Evolutionary conservation across 179 eudicot species (phyloP).

Genomic region (Heliamphora pulchella): DNA sequence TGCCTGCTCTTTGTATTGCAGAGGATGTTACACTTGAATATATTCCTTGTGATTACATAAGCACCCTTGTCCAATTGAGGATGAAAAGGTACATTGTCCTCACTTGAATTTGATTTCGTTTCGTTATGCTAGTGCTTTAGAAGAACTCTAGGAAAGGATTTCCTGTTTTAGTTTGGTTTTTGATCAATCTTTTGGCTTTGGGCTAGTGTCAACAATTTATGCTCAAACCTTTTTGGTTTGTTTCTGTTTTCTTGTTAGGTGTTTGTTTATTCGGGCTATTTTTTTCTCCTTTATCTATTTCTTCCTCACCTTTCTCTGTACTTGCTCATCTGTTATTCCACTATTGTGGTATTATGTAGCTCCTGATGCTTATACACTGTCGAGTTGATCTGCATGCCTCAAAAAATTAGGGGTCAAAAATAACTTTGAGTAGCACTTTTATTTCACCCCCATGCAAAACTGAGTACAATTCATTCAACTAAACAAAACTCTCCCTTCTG

Average conservation of each 20-base stretch:
- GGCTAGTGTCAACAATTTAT: slow-evolving; percentile 3
- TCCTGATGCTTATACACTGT: slow-evolving; percentile 1
- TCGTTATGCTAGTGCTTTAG: not conserved
- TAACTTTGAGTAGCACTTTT: not conserved
- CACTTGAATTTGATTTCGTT: slow-evolving; percentile 1
- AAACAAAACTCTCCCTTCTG: slow-evolving; percentile 12
- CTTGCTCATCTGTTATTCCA: not conserved
- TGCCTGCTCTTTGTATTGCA: not conserved
- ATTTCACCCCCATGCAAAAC: slow-evolving; percentile 16
- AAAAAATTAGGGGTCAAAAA: not conserved
- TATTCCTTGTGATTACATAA: not conserved
- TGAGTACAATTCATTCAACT: slow-evolving; percentile 15
- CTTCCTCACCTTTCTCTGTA: not conserved
- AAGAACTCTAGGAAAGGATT: not conserved
- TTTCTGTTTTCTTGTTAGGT: not conserved
- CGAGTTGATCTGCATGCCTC: not conserved
- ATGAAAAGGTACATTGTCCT: not conserved
- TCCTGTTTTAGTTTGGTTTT: not conserved
- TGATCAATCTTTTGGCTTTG: not conserved
- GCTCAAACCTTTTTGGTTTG: not conserved
- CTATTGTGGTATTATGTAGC: not conserved
- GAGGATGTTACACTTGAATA: not conserved
- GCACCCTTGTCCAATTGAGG: not conserved
- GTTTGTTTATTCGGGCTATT: not conserved
- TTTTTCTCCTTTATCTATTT: not conserved